Evolutionary conservation across 306 rosid species (phyloP), one percentile per base, ranked within the genome.

Genomic region (Cyclanthera cordifolia): DNA sequence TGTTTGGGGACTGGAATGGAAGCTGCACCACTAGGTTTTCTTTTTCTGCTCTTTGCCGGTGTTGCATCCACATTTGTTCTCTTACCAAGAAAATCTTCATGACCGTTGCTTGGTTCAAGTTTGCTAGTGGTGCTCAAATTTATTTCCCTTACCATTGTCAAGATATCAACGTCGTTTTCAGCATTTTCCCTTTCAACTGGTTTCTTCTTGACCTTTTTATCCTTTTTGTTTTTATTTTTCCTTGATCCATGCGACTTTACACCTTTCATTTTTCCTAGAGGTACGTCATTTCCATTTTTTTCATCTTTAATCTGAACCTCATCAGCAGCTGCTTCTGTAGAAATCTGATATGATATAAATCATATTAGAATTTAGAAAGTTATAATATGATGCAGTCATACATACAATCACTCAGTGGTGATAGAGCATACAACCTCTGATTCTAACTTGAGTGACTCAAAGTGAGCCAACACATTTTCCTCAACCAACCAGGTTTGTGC

Each of bases 371-470:
- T 48, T 70, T 27, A 69, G 63, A 58, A 75, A 53, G 77, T 73
- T 70, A 69, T 43, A 5, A 41, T 48, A 67, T 53, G 50, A 78
- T 53, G 48, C 65, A 37, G 47, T 13, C 45, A 28, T 11, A 52
- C 2, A 14, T n/a, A 48, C 37, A n/a, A 47, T 37, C 49, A 28
- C 72, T 57, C 41, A 28, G n/a, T 4, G 25, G 20, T 65, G 27
- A 60, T 19, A 74, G 53, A 73, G 49, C 82, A 72, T 85, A 94
- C 96, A 85, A 8, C 75, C 53, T 81, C 85, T 61, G 66, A 58
- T 81, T 93, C 98, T 60, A 85, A 76, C 76, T 94, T 89, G 58
- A 90, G 86, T 30, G 97, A 86, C 80, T 88, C 90, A 73, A 94
- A 94, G 80, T 94, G 96, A 69, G 85, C 25, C 88, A 88, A 78